Evolutionary conservation across 306 rosid species (phyloP).

Genomic region (Albizia julibrissin): DNA sequence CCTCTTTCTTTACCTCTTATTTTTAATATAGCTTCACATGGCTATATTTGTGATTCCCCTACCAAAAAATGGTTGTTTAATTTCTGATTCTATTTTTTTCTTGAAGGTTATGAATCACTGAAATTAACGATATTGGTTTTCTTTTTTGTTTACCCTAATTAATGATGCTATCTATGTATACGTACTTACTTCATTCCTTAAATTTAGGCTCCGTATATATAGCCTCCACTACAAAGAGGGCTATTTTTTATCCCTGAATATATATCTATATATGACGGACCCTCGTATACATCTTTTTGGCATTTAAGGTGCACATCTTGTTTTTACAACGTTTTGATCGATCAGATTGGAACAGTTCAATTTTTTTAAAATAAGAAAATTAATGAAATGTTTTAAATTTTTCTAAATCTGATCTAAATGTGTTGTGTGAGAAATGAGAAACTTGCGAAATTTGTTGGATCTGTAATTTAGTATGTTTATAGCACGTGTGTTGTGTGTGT

Average conservation of each 20-base stretch:
- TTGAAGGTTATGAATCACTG: neutral
- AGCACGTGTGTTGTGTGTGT: too few species aligned
- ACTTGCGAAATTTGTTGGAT: neutral
- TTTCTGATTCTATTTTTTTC: neutral
- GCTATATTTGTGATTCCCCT: neutral
- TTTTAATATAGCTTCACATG: slow-evolving; percentile 33
- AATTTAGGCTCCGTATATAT: neutral
- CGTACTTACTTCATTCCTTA: neutral
- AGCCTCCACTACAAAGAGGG: neutral
- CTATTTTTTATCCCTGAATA: slow-evolving; percentile 23
- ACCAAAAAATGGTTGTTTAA: neutral
- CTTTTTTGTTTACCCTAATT: neutral
- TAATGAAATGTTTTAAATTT: neutral
- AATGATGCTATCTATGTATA: neutral
- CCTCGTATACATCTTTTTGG: neutral
- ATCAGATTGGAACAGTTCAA: neutral
- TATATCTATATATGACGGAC: neutral
- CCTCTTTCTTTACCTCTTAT: slow-evolving; percentile 24
- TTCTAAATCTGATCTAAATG: neutral
- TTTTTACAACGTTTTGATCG: neutral
- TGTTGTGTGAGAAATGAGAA: neutral
- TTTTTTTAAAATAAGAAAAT: neutral
- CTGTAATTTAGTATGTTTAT: too few species aligned
- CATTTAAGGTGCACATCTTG: neutral
- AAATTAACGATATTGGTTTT: neutral